These are phyloP conservation scores for Scedosporium boydii DNA, from an alignment of 2,329 filamentous ascomycete species.

Conservation along the genomic window DNA sequence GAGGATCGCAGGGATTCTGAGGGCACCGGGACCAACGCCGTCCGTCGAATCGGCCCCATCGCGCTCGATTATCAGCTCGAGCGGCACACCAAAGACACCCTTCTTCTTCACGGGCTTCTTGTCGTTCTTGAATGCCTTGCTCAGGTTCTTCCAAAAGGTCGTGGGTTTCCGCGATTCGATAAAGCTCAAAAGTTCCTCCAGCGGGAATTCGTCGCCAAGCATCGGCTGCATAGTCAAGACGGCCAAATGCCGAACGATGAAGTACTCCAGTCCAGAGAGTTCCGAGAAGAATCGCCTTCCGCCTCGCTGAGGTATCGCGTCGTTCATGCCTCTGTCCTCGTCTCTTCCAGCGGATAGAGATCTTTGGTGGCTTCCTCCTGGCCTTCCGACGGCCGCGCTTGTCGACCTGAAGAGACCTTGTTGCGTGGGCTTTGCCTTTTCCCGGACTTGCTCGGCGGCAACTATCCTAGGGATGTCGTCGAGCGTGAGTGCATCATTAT, in stretches of 20 bases:
- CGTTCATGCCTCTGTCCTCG: conserved; percentile 39
- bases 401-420: conserved; percentile 54
- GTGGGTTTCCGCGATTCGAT: conserved; percentile 84
- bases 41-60: conserved; percentile 97
- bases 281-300: conserved; percentile 90
- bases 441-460: conserved; percentile 86
- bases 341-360: conserved; percentile 47
- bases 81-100: conserved; percentile 81
- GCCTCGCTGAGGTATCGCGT: conserved; percentile 43
- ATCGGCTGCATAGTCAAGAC: conserved; percentile 92
- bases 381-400: conserved; percentile 12
- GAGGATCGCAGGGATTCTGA: conserved; percentile 88
- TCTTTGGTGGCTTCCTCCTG: conserved; percentile 37
- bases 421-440: conserved; percentile 63
- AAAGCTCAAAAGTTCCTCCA: conserved; percentile 83
- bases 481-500: conserved; percentile 82
- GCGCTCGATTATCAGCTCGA: conserved; percentile 83
- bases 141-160: conserved; percentile 97
- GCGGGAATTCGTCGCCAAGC: conserved; percentile 80
- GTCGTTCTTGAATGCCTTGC: conserved; percentile 89
- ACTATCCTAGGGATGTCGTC: conserved; percentile 96
- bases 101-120: conserved; percentile 79
- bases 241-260: conserved; percentile 90
- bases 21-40: conserved; percentile 81
- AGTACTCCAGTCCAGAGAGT: conserved; percentile 88